Evolutionary conservation across 257 asterid genomes (phyloP).

Genomic region (Scutellaria barbata): DNA sequence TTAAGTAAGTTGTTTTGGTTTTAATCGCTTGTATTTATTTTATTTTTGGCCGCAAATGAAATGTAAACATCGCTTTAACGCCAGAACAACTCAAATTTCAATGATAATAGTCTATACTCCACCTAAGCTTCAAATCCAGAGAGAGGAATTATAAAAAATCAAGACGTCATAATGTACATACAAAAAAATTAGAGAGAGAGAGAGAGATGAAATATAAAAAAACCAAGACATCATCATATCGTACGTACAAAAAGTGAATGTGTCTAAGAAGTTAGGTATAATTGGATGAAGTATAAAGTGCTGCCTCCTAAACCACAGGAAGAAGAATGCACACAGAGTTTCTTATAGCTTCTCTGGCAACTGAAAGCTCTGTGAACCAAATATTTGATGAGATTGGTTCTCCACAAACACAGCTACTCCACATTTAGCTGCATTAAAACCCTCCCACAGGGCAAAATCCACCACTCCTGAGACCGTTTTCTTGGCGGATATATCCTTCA

Average conservation of each 20-base stretch:
- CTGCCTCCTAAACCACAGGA: too few species aligned
- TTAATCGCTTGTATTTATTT: too few species aligned
- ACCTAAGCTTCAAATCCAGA: neutral
- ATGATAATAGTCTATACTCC: neutral
- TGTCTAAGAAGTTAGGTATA: neutral
- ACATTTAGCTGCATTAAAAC: conserved; percentile 68
- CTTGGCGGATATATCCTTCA: conserved; percentile 64
- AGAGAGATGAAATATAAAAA: neutral
- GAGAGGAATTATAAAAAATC: neutral
- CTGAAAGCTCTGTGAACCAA: conserved; percentile 77
- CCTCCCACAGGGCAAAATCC: conserved; percentile 72
- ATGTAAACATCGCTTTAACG: neutral
- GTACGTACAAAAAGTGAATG: neutral
- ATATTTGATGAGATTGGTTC: conserved; percentile 56
- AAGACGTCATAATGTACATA: too few species aligned
- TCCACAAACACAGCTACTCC: conserved; percentile 65
- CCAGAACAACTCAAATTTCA: neutral
- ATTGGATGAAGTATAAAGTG: neutral
- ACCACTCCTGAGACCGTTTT: conserved; percentile 57
- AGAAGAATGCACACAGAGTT: too few species aligned
- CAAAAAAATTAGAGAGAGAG: neutral
- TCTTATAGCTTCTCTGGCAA: conserved; percentile 54
- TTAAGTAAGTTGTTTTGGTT: too few species aligned
- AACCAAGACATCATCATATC: neutral
- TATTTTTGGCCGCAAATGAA: neutral